Evolutionary conservation across 2,329 filamentous ascomycete genomes (phyloP).

Genomic region (Pestalotiopsis sp.): DNA sequence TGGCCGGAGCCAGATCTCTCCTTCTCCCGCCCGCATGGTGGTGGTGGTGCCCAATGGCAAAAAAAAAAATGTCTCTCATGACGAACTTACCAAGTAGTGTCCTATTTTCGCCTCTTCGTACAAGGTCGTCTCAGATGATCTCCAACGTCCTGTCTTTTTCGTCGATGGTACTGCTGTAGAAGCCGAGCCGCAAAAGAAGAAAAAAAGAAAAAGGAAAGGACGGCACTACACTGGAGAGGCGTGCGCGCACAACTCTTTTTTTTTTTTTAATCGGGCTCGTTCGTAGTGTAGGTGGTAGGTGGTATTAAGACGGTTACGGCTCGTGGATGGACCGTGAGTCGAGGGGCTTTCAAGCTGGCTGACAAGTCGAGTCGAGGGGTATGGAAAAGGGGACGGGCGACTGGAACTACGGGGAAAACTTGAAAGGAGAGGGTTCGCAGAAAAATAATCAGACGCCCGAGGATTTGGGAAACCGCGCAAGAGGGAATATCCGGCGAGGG

Average conservation of each 20-base stretch:
- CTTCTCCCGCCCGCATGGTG: neutral
- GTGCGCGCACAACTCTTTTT: neutral
- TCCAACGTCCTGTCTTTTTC: neutral
- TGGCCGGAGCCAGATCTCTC: neutral
- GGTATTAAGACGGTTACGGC: neutral
- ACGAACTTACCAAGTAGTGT: neutral
- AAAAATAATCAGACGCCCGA: neutral
- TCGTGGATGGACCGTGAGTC: slow-evolving; percentile 13
- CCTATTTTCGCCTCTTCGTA: neutral
- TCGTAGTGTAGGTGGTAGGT: neutral
- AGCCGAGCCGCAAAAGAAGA: neutral
- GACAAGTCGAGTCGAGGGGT: neutral
- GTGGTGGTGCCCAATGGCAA: neutral
- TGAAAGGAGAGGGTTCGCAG: slow-evolving; percentile 1
- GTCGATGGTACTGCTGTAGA: slow-evolving; percentile 1
- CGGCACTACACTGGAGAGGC: slow-evolving; percentile 3
- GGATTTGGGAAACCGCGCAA: neutral
- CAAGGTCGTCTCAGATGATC: neutral
- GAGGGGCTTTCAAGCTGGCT: slow-evolving; percentile 1
- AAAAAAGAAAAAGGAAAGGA: slow-evolving; percentile 1
- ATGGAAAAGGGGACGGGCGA: slow-evolving; percentile 7
- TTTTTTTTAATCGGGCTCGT: neutral
- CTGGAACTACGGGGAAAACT: neutral
- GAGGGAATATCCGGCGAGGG: slow-evolving; percentile 9
- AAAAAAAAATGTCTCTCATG: slow-evolving; percentile 1